Evolutionary conservation across 352 stramenopile genomes (phyloP).

Genomic region (Pythium grandisporangium): DNA sequence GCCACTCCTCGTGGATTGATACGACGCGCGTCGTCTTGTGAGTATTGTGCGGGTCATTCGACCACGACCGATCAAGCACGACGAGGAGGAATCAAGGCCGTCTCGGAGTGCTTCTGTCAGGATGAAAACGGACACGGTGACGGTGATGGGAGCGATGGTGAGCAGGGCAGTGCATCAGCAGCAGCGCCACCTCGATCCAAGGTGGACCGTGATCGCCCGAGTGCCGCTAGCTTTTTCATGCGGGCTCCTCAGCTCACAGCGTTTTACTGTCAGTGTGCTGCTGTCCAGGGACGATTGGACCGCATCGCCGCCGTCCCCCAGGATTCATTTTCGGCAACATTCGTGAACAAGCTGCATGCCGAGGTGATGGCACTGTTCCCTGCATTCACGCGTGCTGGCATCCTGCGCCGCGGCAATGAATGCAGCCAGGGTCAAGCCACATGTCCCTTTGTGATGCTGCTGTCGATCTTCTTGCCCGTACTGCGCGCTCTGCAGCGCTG

Average conservation of each 20-base stretch:
- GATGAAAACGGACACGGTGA: too few species aligned
- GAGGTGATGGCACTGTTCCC: conserved; percentile 1
- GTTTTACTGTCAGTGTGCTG: conserved; percentile 26
- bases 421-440: background rate
- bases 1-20: too few species aligned
- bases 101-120: too few species aligned
- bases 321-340: background rate
- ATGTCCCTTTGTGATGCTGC: conserved; percentile 54
- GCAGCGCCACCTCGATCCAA: too few species aligned
- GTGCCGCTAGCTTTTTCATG: too few species aligned
- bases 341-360: conserved; percentile 2
- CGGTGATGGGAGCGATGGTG: too few species aligned
- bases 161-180: too few species aligned
- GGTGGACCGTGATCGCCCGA: too few species aligned
- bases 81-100: too few species aligned
- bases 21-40: too few species aligned
- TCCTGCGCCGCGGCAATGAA: background rate
- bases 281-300: conserved; percentile 18
- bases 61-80: too few species aligned
- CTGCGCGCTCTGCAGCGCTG: conserved; percentile 51
- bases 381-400: background rate
- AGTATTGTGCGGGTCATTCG: too few species aligned
- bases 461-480: conserved; percentile 43
- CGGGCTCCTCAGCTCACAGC: conserved; percentile 14
- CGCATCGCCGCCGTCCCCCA: conserved; percentile 12